Percentiles rank a stretch among this genome's conserved stretches.
Evolutionary conservation across 2,329 filamentous ascomycete species (phyloP).

Genomic region (Chaetomiaceae sp.): DNA sequence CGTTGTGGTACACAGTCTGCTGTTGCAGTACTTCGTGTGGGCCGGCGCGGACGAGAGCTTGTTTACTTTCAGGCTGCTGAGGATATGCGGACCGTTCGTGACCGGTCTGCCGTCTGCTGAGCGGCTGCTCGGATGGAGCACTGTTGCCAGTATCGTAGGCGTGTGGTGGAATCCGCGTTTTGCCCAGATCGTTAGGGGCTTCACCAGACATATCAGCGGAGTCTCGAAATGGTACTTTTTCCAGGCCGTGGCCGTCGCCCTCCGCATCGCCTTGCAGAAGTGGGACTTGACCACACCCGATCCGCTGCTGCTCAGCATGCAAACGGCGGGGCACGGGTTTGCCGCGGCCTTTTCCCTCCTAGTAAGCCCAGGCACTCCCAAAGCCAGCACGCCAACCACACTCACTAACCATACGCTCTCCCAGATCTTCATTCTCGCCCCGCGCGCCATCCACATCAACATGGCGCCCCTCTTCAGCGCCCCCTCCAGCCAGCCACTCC

Average conservation of each 20-base stretch:
- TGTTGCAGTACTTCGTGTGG: slow-evolving; percentile 10
- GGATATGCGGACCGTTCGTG: slow-evolving; percentile 25
- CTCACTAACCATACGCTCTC: slow-evolving; percentile 23
- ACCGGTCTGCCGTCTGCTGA: slow-evolving; percentile 39
- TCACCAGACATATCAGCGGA: slow-evolving; percentile 54
- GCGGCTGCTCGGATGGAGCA: slow-evolving; percentile 41
- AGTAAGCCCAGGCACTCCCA: too few relatives aligned
- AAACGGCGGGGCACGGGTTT: slow-evolving; percentile 50
- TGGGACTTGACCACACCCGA: slow-evolving; percentile 38
- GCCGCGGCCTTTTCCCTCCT: slow-evolving; percentile 49
- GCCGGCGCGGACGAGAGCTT: background rate
- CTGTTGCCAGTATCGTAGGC: slow-evolving; percentile 46
- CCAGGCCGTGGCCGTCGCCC: slow-evolving; percentile 54
- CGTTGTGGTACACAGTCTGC: slow-evolving; percentile 29
- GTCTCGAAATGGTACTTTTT: slow-evolving; percentile 62
- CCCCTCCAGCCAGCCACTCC: slow-evolving; percentile 22
- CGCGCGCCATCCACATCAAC: slow-evolving; percentile 49
- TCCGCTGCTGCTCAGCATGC: slow-evolving; percentile 36
- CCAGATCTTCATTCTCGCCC: slow-evolving; percentile 44
- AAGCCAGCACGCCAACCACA: background rate
- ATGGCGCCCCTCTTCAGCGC: slow-evolving; percentile 49
- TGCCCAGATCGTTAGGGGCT: slow-evolving; percentile 55
- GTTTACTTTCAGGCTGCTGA: slow-evolving; percentile 9
- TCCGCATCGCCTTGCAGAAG: slow-evolving; percentile 48
- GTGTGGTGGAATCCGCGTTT: slow-evolving; percentile 68